phyloP scores from a whole-genome alignment of 1,139 yeast genomes.

The Kazachstania sp. region DNA sequence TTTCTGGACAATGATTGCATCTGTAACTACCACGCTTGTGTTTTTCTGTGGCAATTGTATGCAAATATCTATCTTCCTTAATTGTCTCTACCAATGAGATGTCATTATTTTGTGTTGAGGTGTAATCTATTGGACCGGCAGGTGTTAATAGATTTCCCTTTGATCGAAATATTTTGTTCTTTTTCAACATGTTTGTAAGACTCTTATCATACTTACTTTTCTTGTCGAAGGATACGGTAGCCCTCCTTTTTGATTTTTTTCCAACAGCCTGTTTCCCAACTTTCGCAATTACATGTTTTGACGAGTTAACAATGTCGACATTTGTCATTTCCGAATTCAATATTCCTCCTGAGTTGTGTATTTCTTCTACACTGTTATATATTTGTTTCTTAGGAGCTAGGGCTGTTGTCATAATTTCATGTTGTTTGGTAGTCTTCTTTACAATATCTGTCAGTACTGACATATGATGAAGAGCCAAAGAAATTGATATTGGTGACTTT shows the following conservation, averaged over 20 bases:
- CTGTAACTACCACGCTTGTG: constrained; percentile 43
- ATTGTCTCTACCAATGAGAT: constrained; percentile 10
- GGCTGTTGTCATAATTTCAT: not conserved
- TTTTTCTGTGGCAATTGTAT: constrained; percentile 23
- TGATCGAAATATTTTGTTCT: not conserved
- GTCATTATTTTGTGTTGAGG: not conserved
- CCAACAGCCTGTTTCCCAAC: not conserved
- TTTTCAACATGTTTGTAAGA: not conserved
- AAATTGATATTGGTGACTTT: not conserved
- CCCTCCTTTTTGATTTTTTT: not conserved
- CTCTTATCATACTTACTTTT: not conserved
- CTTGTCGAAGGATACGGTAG: not conserved
- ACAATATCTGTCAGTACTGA: not conserved
- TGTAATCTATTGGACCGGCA: not conserved
- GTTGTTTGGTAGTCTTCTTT: not conserved
- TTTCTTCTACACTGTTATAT: not conserved
- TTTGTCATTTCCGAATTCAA: too few relatives aligned
- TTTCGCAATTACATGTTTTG: not conserved
- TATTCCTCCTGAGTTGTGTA: too few relatives aligned
- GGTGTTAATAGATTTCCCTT: not conserved
- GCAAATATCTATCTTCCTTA: constrained; percentile 10
- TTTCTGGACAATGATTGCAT: constrained; percentile 44
- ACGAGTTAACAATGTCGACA: too few relatives aligned
- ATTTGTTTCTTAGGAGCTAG: not conserved
- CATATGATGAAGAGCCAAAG: not conserved